Evolutionary conservation across 116 monocot species (phyloP).

Genomic region (Phalaenopsis hybrid): DNA sequence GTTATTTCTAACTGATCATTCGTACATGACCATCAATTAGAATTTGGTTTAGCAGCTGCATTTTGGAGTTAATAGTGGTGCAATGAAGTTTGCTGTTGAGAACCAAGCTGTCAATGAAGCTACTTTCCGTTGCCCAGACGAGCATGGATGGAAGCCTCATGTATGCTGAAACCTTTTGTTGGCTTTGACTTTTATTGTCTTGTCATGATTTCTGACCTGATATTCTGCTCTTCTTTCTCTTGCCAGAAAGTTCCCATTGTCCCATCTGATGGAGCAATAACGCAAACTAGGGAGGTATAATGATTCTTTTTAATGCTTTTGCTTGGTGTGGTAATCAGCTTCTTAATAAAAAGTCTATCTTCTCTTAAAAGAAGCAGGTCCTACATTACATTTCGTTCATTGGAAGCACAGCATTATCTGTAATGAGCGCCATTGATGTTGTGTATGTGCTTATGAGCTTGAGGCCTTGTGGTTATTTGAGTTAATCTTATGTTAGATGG

Average conservation of each 20-base stretch:
- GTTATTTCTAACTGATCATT: not conserved
- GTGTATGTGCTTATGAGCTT: not conserved
- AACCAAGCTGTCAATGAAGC: slow-evolving; percentile 87
- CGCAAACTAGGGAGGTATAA: slow-evolving; percentile 7
- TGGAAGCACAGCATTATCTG: not conserved
- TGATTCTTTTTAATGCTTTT: not conserved
- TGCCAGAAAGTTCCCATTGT: slow-evolving; percentile 12
- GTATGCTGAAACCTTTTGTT: slow-evolving; percentile 12
- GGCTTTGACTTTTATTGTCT: not conserved
- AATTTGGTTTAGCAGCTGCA: slow-evolving; percentile 44
- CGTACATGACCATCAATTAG: not conserved
- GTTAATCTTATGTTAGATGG: not conserved
- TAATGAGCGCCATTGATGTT: not conserved
- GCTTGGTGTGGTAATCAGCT: not conserved
- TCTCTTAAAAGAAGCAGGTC: not conserved
- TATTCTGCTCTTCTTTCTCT: not conserved
- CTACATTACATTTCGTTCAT: not conserved
- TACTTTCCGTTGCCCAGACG: slow-evolving; percentile 72
- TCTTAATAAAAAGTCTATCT: not conserved
- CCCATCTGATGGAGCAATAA: slow-evolving; percentile 4
- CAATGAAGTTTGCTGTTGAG: slow-evolving; percentile 70
- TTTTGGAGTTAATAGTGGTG: slow-evolving; percentile 87
- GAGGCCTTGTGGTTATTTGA: not conserved
- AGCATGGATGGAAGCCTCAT: slow-evolving; percentile 72
- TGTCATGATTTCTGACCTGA: not conserved